These are phyloP conservation scores for Mimosa bimucronata DNA, from an alignment of 306 rosid species.

Conservation along the genomic window DNA sequence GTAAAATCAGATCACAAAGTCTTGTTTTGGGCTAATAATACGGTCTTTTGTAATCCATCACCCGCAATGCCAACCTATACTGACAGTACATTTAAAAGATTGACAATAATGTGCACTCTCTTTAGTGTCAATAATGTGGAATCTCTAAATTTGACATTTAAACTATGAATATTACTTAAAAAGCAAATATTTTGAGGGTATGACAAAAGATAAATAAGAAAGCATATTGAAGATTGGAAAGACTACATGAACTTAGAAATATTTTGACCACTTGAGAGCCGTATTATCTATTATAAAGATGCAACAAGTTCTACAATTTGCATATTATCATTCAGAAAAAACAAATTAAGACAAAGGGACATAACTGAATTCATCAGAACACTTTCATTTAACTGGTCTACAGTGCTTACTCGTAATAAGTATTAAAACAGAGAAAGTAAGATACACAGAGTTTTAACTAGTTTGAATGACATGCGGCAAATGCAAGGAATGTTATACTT, in stretches of 20 bases:
- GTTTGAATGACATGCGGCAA: not conserved
- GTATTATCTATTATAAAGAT: not conserved
- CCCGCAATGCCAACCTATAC: not conserved
- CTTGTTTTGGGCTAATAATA: not conserved
- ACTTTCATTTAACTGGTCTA: conserved; percentile 11
- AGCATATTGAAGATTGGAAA: conserved; percentile 11
- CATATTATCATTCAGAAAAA: conserved; percentile 25
- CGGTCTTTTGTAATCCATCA: not conserved
- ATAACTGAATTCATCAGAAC: conserved; percentile 30
- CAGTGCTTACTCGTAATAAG: not conserved
- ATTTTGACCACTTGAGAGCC: conserved; percentile 8
- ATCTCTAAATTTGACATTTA: conserved; percentile 30
- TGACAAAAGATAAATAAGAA: not conserved
- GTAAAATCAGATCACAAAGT: conserved; percentile 32
- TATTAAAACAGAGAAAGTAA: conserved; percentile 4
- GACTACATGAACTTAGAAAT: conserved; percentile 3
- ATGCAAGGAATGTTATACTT: conserved; percentile 14
- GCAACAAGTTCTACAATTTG: not conserved
- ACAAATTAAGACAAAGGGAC: conserved; percentile 18
- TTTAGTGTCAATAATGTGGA: not conserved
- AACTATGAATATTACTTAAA: conserved; percentile 5
- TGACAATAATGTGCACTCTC: conserved; percentile 14
- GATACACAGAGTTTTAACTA: not conserved
- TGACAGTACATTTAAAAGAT: not conserved
- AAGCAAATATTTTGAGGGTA: conserved; percentile 13